Evolutionary conservation across 2,329 filamentous ascomycete genomes (phyloP).

Genomic region (Xylaria sp.): DNA sequence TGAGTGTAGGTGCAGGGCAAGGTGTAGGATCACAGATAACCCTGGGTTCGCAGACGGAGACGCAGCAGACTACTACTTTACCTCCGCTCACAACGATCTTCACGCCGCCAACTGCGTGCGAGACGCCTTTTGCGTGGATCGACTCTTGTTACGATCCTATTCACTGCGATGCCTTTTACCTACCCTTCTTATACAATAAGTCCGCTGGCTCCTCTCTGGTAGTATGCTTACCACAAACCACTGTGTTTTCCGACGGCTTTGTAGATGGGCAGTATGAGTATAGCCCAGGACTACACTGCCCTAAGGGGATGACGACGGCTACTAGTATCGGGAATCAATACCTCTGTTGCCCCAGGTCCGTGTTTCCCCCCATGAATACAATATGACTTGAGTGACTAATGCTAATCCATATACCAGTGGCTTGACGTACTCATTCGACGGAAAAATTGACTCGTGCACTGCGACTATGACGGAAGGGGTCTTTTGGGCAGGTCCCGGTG

Average conservation of each 20-base stretch:
- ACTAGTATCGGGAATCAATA: not conserved
- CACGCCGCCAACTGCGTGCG: conserved; percentile 10
- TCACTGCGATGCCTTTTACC: not conserved
- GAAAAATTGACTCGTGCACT: not conserved
- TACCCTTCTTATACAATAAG: not conserved
- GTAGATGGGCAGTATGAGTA: conserved; percentile 5
- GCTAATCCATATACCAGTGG: conserved; percentile 3
- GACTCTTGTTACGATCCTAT: not conserved
- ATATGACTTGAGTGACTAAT: not conserved
- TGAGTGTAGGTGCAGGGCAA: not conserved
- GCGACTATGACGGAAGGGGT: conserved; percentile 1
- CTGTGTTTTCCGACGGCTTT: not conserved
- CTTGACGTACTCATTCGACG: conserved; percentile 4
- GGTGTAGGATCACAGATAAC: not conserved
- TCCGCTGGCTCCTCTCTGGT: not conserved
- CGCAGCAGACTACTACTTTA: not conserved
- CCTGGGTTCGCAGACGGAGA: not conserved
- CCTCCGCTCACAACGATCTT: conserved; percentile 18
- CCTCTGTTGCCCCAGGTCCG: conserved; percentile 20
- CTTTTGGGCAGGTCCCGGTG: not conserved
- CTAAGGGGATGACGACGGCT: conserved; percentile 16
- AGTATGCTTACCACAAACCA: conserved; percentile 10
- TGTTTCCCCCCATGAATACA: not conserved
- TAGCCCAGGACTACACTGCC: conserved; percentile 14
- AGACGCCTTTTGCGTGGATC: not conserved